Percentiles rank a stretch among this genome's conserved stretches.
Conservation (phyloP, 352 stramenopile species). For the Phytophthora sp. region DNA sequence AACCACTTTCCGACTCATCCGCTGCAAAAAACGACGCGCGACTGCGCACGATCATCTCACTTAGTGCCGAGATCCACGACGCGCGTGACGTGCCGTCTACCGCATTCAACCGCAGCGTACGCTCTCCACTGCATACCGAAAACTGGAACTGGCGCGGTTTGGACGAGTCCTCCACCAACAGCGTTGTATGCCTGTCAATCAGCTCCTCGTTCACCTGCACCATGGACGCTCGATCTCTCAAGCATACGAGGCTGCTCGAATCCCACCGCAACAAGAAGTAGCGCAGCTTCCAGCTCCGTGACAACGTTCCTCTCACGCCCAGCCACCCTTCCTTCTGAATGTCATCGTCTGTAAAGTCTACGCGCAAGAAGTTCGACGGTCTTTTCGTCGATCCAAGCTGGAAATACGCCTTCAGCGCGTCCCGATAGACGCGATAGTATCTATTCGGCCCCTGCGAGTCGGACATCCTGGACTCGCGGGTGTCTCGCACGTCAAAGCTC, state of each 20-base stretch:
- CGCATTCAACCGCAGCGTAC: slow-evolving; percentile 73
- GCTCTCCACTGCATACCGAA: slow-evolving; percentile 75
- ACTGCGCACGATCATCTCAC: slow-evolving; percentile 81
- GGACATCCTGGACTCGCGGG: slow-evolving; percentile 3
- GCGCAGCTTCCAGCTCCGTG: slow-evolving; percentile 83
- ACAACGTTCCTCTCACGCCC: slow-evolving; percentile 67
- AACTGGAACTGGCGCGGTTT: slow-evolving; percentile 86
- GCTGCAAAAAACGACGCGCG: slow-evolving; percentile 76
- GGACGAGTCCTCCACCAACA: slow-evolving; percentile 61
- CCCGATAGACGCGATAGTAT: slow-evolving; percentile 76
- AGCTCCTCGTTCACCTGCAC: slow-evolving; percentile 70
- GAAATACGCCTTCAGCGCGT: slow-evolving; percentile 72
- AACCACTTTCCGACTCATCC: slow-evolving; percentile 69
- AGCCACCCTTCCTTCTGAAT: slow-evolving; percentile 85
- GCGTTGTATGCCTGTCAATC: slow-evolving; percentile 81
- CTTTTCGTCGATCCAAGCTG: slow-evolving; percentile 49
- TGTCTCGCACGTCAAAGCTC: slow-evolving; percentile 5
- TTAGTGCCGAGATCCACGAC: slow-evolving; percentile 78
- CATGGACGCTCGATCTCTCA: slow-evolving; percentile 75
- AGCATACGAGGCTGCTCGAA: slow-evolving; percentile 75
- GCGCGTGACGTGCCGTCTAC: slow-evolving; percentile 61
- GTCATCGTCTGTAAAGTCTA: slow-evolving; percentile 74
- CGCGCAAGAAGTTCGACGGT: slow-evolving; percentile 52
- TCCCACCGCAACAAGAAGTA: slow-evolving; percentile 82
- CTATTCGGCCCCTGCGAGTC: slow-evolving; percentile 18